Evolutionary conservation across 805 yeast species (phyloP), one percentile per base, ranked within the genome.

Genomic region (Starmerella gropengiesseri): DNA sequence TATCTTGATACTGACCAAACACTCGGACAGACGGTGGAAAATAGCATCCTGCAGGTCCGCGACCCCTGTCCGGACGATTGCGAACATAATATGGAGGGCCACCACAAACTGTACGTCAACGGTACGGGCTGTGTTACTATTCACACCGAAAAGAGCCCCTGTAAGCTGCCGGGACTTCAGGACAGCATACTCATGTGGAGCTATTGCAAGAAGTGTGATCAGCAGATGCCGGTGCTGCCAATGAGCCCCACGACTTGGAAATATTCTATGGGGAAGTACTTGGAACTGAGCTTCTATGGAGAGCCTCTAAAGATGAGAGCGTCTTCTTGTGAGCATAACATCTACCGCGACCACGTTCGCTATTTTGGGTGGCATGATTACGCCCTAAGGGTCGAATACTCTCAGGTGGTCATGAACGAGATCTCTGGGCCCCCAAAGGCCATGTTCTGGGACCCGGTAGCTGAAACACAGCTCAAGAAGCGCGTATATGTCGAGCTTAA

Each of bases 1-100:
- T 91, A 89, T 58, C 77, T 94, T 66, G 95, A 85, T 37, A 82
- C 79, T 45, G 98, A 93, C 59, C 79, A 81, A 56, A 78, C 94
- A 8, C 62, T 93, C 32, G 98, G 98, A 1, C 83, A 82, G 54
- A 85, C 78, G 52, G 75, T 91, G 32, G 96, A 93, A 55, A 81
- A 79, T 42, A 68, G 78, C 29, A 78, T 85, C 45, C 65, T 72
- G 5, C 78, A 82, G n/a, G 77, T 84, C 1, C 63, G 69, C 19
- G 74, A 69, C 40, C 62, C 66, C 0, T 91, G 99, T 58, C 69
- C 77, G 0, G 95, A 85, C 47, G 85, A 81, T 1, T 91, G 97
- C 63, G 85, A 82, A 0, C 75, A 79, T 16, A 55, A 70, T 1
- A 59, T 81, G 48, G 60, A 73, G 32, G 83, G 82, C 40, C 98